phyloP scores from a whole-genome alignment of 192 early-diverging fungal species.

The Allomyces arbusculus region DNA sequence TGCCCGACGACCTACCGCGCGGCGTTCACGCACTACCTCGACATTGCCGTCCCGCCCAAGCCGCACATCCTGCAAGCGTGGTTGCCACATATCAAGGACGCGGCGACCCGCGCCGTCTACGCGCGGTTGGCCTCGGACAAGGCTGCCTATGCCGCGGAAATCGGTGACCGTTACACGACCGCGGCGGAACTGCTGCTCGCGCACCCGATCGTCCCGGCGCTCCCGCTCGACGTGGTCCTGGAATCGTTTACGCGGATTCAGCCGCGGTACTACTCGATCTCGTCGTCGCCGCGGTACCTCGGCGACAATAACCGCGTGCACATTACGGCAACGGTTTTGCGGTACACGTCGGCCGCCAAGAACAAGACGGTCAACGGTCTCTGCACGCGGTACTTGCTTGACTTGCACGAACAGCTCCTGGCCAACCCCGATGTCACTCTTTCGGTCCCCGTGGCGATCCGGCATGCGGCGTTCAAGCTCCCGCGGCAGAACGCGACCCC shows the following conservation, averaged over 20 bases:
- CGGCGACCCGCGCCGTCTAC: slow-evolving; percentile 26
- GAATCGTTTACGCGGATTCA: slow-evolving; percentile 64
- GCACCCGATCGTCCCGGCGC: slow-evolving; percentile 25
- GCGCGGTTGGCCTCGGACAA: slow-evolving; percentile 40
- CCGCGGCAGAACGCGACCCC: slow-evolving; percentile 60
- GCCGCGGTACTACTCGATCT: slow-evolving; percentile 90
- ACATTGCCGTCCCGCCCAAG: slow-evolving; percentile 55
- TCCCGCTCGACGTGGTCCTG: slow-evolving; percentile 67
- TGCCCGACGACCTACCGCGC: slow-evolving; percentile 65
- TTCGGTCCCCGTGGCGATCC: slow-evolving; percentile 67
- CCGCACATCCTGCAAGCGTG: slow-evolving; percentile 38
- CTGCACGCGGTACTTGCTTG: slow-evolving; percentile 70
- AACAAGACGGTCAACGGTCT: slow-evolving; percentile 52
- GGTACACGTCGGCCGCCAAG: slow-evolving; percentile 37
- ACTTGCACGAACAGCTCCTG: slow-evolving; percentile 25
- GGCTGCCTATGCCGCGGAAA: slow-evolving; percentile 36
- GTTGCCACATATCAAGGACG: slow-evolving; percentile 18
- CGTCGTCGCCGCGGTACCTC: slow-evolving; percentile 49
- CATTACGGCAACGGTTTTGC: slow-evolving; percentile 75
- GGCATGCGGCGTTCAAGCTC: slow-evolving; percentile 73
- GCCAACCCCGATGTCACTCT: slow-evolving; percentile 2
- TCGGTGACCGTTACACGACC: slow-evolving; percentile 41
- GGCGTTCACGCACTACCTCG: slow-evolving; percentile 76
- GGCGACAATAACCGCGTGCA: slow-evolving; percentile 50
- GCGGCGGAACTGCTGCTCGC: slow-evolving; percentile 53